Evolutionary conservation across 257 asterid genomes (phyloP), one percentile per base, ranked within the genome.

Genomic region (Solanum paucissectum): DNA sequence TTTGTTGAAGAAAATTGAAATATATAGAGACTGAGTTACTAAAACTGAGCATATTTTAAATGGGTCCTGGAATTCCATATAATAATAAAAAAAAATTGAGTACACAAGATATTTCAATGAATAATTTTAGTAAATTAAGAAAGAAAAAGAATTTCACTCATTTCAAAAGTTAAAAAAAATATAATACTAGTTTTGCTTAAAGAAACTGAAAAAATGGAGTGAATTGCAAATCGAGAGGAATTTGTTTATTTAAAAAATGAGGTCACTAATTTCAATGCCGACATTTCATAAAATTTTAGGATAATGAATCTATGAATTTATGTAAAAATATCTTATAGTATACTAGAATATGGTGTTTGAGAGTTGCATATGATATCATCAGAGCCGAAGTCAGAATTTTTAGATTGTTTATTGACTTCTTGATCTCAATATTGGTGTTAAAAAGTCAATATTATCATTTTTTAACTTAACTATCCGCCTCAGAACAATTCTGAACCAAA

Each of bases 31-130:
- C 33, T 1, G 74, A 83, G 9, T 71, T 32, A 34, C 44, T 93
- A 96, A 89, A 95, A 94, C 93, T 92, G 90, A 88, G 92, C 98
- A 91, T 94, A 90, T 88, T 92, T 97, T 33, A 94, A 92, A 87
- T 44, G 89, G 60, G 93, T 90, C 77, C 90, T 91, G 10, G 97
- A 90, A 83, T 79, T 94, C 98, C 96, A 94, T 94, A 71, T 74
- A 4, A 77, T 84, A 21, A 23, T n/a, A n/a, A n/a, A n/a, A n/a
- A n/a, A n/a, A n/a, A n/a, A n/a, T n/a, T n/a, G n/a, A n/a, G n/a
- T n/a, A n/a, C n/a, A n/a, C n/a, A n/a, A 66, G 74, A 71, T 40
- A 83, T 36, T 11, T 8, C 49, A 73, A 7, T 6, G 27, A 88
- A 18, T 52, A 73, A 83, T 40, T 21, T 72, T 73, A 38, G 36